phyloP scores from a whole-genome alignment of 371 early-diverging fungal species.

The Nematocida parisii region DNA sequence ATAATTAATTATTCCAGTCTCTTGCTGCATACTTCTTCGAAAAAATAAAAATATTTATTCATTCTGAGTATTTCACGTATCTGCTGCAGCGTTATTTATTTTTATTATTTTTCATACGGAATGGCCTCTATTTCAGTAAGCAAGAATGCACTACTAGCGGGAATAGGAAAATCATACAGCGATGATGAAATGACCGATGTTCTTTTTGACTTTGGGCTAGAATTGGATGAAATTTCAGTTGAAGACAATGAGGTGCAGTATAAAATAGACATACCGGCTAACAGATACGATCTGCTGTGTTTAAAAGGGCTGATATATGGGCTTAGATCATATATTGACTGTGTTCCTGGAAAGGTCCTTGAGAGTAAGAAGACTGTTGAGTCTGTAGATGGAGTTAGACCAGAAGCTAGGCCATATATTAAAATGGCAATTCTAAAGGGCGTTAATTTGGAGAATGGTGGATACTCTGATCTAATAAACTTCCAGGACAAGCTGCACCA shows the following conservation, averaged over 20 bases:
- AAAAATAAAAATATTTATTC: constrained; percentile 22
- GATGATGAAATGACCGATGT: constrained; percentile 83
- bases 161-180: constrained; percentile 50
- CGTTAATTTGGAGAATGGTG: constrained; percentile 77
- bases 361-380: constrained; percentile 26
- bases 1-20: constrained; percentile 56
- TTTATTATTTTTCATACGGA: constrained; percentile 18
- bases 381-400: constrained; percentile 13
- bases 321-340: constrained; percentile 57
- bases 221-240: constrained; percentile 85
- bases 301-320: constrained; percentile 61
- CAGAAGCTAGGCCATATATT: constrained; percentile 76
- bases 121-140: constrained; percentile 56
- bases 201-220: constrained; percentile 98
- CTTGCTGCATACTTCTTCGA: constrained; percentile 16
- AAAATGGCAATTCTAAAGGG: constrained; percentile 88
- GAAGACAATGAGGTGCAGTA: constrained; percentile 76
- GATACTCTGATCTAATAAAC: constrained; percentile 90
- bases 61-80: neutral
- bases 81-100: neutral
- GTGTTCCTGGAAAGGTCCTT: constrained; percentile 31
- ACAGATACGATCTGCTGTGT: constrained; percentile 76
- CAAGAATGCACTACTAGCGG: constrained; percentile 27
- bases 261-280: constrained; percentile 98
- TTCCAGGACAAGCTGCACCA: constrained; percentile 96